phyloP scores from a whole-genome alignment of 129 eudicot genomes.

The Flaveria linearis region DNA sequence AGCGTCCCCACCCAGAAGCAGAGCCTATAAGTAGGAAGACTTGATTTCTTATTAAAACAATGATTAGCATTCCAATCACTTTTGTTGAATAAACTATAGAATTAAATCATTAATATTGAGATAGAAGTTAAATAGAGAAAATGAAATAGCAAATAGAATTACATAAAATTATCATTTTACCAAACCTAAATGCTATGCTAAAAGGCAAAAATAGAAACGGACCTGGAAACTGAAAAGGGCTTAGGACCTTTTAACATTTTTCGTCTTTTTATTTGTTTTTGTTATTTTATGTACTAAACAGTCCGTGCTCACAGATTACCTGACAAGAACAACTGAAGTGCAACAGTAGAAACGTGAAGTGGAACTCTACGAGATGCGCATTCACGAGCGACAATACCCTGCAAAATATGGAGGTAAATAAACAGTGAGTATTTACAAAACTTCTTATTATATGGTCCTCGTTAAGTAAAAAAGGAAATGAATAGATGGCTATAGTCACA shows the following conservation, averaged over 20 bases:
- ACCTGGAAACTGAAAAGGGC: too few species aligned
- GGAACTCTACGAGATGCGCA: slow-evolving; percentile 84
- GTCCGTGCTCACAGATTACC: slow-evolving; percentile 46
- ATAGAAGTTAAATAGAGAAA: slow-evolving; percentile 20
- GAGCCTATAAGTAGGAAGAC: slow-evolving; percentile 59
- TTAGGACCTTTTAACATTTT: too few species aligned
- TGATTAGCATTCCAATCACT: neutral
- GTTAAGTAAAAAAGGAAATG: neutral
- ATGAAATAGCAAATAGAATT: neutral
- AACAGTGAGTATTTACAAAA: slow-evolving; percentile 14
- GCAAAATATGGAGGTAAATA: slow-evolving; percentile 21
- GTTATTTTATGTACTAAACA: too few species aligned
- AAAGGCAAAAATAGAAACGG: too few species aligned
- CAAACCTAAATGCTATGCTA: neutral
- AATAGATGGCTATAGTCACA: slow-evolving; percentile 39
- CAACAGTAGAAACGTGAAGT: slow-evolving; percentile 82
- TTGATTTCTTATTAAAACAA: neutral
- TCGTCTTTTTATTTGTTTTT: too few species aligned
- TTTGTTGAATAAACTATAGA: neutral
- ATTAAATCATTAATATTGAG: neutral
- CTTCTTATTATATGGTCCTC: neutral
- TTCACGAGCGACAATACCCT: slow-evolving; percentile 98
- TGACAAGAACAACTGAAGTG: slow-evolving; percentile 87
- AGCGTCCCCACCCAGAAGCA: slow-evolving; percentile 98
- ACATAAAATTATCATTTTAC: neutral